phyloP scores from a whole-genome alignment of 331 rosid species.

The Malus hybrid region DNA sequence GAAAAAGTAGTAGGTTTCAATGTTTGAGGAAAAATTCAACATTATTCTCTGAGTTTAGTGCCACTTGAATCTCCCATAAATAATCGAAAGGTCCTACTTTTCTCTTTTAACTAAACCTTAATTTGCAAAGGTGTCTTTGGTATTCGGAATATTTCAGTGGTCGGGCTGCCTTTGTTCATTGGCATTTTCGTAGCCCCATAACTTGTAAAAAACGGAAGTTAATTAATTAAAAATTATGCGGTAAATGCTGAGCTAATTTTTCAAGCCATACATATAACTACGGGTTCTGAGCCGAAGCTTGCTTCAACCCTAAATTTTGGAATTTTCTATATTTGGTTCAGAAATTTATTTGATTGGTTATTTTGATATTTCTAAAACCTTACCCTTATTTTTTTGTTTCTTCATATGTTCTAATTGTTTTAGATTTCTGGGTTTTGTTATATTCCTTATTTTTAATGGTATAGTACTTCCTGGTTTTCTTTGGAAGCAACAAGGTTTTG shows the following conservation, averaged over 20 bases:
- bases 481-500: too few species aligned
- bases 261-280: not conserved
- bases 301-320: not conserved
- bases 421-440: not conserved
- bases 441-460: not conserved
- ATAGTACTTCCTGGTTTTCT: not conserved
- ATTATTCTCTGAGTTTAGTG: not conserved
- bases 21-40: not conserved
- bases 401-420: not conserved
- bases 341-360: too few species aligned
- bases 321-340: not conserved
- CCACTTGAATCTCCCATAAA: slow-evolving; percentile 1
- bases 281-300: too few species aligned
- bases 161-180: too few species aligned
- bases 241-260: not conserved
- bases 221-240: not conserved
- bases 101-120: too few species aligned
- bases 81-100: not conserved
- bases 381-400: not conserved
- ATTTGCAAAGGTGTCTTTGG: too few species aligned
- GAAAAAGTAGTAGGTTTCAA: not conserved
- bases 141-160: too few species aligned
- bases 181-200: too few species aligned
- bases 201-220: too few species aligned
- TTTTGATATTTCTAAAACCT: not conserved